Evolutionary conservation across 1,284 basidiomycete genomes (phyloP).

Genomic region (Papiliotrema terrestris): DNA sequence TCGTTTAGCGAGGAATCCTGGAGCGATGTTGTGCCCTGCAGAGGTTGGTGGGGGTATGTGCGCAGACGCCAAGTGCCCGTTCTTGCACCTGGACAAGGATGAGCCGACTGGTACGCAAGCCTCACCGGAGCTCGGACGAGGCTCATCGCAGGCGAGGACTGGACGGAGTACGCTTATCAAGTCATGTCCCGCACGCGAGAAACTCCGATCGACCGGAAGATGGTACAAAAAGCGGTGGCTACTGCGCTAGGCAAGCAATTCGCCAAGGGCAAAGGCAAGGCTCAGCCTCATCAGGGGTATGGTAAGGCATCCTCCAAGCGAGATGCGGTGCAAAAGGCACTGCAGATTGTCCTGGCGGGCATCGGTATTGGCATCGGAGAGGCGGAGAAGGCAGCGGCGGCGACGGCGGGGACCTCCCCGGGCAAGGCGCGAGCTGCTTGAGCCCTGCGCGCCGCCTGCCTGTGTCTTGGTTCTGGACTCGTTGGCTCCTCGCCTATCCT

Average conservation of each 20-base stretch:
- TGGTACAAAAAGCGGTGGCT: background rate
- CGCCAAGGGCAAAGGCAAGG: constrained; percentile 2
- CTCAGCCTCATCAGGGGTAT: background rate
- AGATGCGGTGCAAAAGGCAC: background rate
- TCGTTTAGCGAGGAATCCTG: constrained; percentile 22
- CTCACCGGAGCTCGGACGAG: constrained; percentile 8
- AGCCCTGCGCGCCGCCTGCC: too few species aligned
- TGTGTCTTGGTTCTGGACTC: too few species aligned
- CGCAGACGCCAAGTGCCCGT: constrained; percentile 31
- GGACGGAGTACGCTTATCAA: constrained; percentile 26
- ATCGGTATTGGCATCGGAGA: background rate
- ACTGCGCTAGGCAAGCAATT: background rate
- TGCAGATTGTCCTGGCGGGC: background rate
- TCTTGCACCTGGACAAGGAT: constrained; percentile 29
- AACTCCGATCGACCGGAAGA: background rate
- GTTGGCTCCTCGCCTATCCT: too few species aligned
- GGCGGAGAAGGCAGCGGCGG: background rate
- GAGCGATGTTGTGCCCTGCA: constrained; percentile 26
- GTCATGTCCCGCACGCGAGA: background rate
- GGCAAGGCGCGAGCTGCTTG: too few species aligned
- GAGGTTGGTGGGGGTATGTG: constrained; percentile 39
- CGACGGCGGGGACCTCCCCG: too few species aligned
- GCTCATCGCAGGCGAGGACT: constrained; percentile 27
- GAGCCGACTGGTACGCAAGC: constrained; percentile 23
- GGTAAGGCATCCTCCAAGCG: background rate